These are phyloP conservation scores for Lodderomyces beijingensis DNA, from an alignment of 1,139 yeast genomes.

Conservation along the genomic window DNA sequence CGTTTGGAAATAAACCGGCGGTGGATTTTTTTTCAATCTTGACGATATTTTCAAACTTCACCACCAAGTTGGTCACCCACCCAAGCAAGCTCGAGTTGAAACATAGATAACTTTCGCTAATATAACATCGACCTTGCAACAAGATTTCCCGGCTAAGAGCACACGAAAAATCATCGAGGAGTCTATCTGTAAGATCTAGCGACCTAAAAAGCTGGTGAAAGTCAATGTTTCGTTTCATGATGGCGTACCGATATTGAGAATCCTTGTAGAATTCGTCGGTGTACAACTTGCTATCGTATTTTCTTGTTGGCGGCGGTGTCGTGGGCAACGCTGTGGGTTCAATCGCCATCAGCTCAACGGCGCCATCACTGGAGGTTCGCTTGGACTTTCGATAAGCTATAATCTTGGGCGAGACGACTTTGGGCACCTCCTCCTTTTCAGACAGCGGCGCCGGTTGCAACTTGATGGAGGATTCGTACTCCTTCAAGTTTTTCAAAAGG, in stretches of 20 bases:
- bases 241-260: slow-evolving; percentile 51
- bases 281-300: slow-evolving; percentile 32
- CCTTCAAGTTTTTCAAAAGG: slow-evolving; percentile 12
- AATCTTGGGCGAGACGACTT: slow-evolving; percentile 38
- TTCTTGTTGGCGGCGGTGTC: slow-evolving; percentile 18
- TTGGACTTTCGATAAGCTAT: slow-evolving; percentile 44
- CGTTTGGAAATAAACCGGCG: slow-evolving; percentile 90
- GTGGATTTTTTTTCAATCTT: slow-evolving; percentile 76
- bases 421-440: slow-evolving; percentile 3
- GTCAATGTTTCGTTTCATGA: slow-evolving; percentile 66
- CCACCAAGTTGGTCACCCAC: slow-evolving; percentile 80
- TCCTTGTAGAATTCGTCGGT: slow-evolving; percentile 34
- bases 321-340: slow-evolving; percentile 4
- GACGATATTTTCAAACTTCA: slow-evolving; percentile 68
- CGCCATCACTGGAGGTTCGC: slow-evolving; percentile 30
- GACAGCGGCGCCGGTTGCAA: slow-evolving; percentile 1
- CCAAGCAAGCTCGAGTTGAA: slow-evolving; percentile 91
- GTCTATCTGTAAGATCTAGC: slow-evolving; percentile 64
- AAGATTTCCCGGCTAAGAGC: slow-evolving; percentile 85
- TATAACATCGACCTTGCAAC: slow-evolving; percentile 85
- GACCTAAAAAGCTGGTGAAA: slow-evolving; percentile 74
- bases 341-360: slow-evolving; percentile 4
- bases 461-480: slow-evolving; percentile 5
- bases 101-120: slow-evolving; percentile 76
- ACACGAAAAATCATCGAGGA: slow-evolving; percentile 84